Conservation (phyloP, 768 basidiomycete species). For the Suillus paluster region DNA sequence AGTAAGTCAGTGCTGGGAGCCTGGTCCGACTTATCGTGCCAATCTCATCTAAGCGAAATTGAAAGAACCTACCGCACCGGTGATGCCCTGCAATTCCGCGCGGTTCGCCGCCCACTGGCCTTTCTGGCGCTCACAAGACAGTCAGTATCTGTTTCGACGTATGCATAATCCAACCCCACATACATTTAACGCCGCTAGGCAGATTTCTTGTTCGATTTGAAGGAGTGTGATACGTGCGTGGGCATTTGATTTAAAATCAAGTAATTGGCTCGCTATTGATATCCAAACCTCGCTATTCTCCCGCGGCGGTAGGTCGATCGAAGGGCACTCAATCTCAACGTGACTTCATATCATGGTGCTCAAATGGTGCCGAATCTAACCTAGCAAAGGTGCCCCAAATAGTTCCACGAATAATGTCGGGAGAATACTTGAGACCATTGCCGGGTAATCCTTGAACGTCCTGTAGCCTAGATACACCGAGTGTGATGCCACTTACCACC, state of each 20-base stretch:
- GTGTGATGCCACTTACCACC: conserved; percentile 22
- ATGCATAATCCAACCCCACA: not conserved
- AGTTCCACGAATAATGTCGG: not conserved
- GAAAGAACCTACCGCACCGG: conserved; percentile 19
- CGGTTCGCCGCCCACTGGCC: not conserved
- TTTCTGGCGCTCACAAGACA: not conserved
- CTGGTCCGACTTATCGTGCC: conserved; percentile 19
- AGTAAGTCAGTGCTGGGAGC: not conserved
- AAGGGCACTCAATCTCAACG: conserved; percentile 25
- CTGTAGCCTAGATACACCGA: conserved; percentile 4
- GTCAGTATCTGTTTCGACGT: not conserved
- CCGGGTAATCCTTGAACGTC: not conserved
- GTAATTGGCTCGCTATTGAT: conserved; percentile 11
- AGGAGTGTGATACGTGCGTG: not conserved
- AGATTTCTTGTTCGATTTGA: not conserved
- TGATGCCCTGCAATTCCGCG: conserved; percentile 15
- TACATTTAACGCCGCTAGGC: not conserved
- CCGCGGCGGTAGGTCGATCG: conserved; percentile 38
- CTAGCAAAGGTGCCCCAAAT: not conserved
- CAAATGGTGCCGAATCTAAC: conserved; percentile 8
- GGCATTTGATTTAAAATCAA: not conserved
- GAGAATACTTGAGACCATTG: not conserved
- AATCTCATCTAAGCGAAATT: conserved; percentile 37
- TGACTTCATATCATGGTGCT: conserved; percentile 19
- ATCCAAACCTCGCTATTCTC: conserved; percentile 17